These are phyloP conservation scores for Fonsecaea monophora DNA, from an alignment of 2,329 filamentous ascomycete genomes.

Conservation along the genomic window DNA sequence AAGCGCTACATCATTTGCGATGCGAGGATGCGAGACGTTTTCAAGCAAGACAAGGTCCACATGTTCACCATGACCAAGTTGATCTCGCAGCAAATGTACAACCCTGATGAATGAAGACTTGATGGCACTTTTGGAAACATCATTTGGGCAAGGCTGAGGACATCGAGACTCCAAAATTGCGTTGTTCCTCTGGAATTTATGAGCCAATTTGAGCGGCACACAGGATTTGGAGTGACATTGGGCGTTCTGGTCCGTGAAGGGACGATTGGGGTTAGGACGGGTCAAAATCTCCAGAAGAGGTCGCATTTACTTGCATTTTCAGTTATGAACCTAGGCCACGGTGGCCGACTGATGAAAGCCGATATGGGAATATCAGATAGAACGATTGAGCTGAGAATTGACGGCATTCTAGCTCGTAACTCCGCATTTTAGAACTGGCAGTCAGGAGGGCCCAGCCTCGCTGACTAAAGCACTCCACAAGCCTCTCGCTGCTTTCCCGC, in stretches of 20 bases:
- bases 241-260: conserved; percentile 5
- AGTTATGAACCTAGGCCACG: neutral
- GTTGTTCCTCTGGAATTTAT: conserved; percentile 5
- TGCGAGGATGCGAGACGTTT: conserved; percentile 86
- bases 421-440: neutral
- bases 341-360: neutral
- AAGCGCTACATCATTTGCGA: conserved; percentile 94
- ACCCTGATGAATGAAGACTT: conserved; percentile 69
- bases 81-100: conserved; percentile 86
- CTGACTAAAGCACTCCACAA: neutral
- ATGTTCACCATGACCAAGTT: conserved; percentile 99
- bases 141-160: neutral
- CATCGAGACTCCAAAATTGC: conserved; percentile 2
- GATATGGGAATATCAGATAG: conserved; percentile 1
- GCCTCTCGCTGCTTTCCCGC: neutral
- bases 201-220: conserved; percentile 18
- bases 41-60: conserved; percentile 87
- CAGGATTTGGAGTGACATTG: conserved; percentile 4
- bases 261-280: neutral
- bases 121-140: neutral
- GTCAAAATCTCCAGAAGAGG: conserved; percentile 7
- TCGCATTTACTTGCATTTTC: neutral
- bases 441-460: conserved; percentile 1
- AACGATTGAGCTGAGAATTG: neutral
- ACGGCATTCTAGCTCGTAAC: neutral